Percentiles rank a stretch among this genome's conserved stretches.
Conservation (phyloP, 805 yeast genomes). For the Scheffersomyces amazonensis region DNA sequence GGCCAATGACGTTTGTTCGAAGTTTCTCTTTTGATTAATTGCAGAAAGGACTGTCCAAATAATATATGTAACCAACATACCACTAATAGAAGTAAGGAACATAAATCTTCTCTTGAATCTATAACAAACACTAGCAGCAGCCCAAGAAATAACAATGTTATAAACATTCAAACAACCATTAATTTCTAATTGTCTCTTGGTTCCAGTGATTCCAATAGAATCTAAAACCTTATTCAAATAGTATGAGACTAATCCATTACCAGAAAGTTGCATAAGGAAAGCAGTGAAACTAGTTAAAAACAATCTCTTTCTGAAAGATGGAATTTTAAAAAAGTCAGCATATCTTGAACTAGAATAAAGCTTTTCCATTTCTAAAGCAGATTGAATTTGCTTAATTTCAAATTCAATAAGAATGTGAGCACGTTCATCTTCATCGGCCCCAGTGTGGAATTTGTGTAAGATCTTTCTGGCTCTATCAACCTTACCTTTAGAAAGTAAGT, state of each 20-base stretch:
- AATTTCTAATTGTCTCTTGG: slow-evolving; percentile 43
- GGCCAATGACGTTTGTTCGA: slow-evolving; percentile 37
- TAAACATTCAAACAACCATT: slow-evolving; percentile 51
- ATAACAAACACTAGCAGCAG: slow-evolving; percentile 15
- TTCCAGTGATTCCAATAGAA: slow-evolving; percentile 52
- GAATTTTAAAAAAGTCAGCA: slow-evolving; percentile 35
- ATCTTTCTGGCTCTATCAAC: slow-evolving; percentile 41
- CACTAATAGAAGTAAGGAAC: slow-evolving; percentile 19
- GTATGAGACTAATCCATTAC: slow-evolving; percentile 52
- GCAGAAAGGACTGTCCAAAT: slow-evolving; percentile 39
- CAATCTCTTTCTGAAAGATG: slow-evolving; percentile 42
- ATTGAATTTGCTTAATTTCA: slow-evolving; percentile 38
- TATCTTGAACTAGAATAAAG: slow-evolving; percentile 27
- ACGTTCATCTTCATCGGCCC: slow-evolving; percentile 25
- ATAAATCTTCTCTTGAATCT: slow-evolving; percentile 25
- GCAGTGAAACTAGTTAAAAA: slow-evolving; percentile 30
- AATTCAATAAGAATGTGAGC: slow-evolving; percentile 27
- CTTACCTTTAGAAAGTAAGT: slow-evolving; percentile 37
- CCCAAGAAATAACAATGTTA: slow-evolving; percentile 33
- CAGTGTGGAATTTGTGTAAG: slow-evolving; percentile 39
- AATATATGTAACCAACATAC: slow-evolving; percentile 10
- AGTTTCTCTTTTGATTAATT: slow-evolving; percentile 38
- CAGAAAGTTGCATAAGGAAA: slow-evolving; percentile 44
- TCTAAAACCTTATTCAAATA: slow-evolving; percentile 48
- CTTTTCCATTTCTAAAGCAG: slow-evolving; percentile 40